A percentile compares a stretch with the other conserved stretches of the same genome.
Conservation (phyloP, 495 filamentous ascomycete genomes). For the Penicillium soppii region DNA sequence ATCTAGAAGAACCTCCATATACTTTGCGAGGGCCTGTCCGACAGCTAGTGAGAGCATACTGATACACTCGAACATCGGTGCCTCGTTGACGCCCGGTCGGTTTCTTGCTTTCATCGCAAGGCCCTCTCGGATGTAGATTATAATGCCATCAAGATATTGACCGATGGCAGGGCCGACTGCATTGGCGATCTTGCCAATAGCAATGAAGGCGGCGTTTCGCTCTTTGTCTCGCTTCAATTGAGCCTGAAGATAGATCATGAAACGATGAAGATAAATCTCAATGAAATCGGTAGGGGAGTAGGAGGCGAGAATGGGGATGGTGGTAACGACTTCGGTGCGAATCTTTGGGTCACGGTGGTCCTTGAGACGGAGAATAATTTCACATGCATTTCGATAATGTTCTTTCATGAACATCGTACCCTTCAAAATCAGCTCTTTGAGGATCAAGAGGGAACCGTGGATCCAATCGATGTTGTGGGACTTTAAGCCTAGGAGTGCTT, state of each 20-base stretch:
- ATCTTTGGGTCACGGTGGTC: slow-evolving; percentile 88
- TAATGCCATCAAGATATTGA: slow-evolving; percentile 91
- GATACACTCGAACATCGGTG: slow-evolving; percentile 97
- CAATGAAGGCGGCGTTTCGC: slow-evolving; percentile 86
- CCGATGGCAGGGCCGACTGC: slow-evolving; percentile 88
- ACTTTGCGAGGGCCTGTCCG: slow-evolving; percentile 94
- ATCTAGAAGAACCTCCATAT: slow-evolving; percentile 93
- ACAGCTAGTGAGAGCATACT: slow-evolving; percentile 94
- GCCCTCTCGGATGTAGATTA: slow-evolving; percentile 88
- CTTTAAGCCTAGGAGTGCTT: slow-evolving; percentile 75
- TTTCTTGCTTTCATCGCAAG: slow-evolving; percentile 81
- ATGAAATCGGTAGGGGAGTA: slow-evolving; percentile 89
- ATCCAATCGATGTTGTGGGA: slow-evolving; percentile 76
- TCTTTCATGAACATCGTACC: slow-evolving; percentile 99
- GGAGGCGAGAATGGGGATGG: slow-evolving; percentile 89
- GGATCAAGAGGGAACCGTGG: slow-evolving; percentile 86
- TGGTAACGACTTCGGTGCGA: slow-evolving; percentile 78
- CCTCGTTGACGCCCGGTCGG: slow-evolving; percentile 66
- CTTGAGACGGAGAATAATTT: slow-evolving; percentile 84
- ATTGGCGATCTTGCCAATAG: slow-evolving; percentile 94
- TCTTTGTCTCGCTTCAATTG: slow-evolving; percentile 97
- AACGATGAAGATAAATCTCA: slow-evolving; percentile 79
- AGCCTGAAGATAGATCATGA: slow-evolving; percentile 92
- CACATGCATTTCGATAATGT: slow-evolving; percentile 81
- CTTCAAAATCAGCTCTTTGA: slow-evolving; percentile 86